phyloP scores from a whole-genome alignment of 495 filamentous ascomycete species.

The Pseudoneurospora amorphoporcata region DNA sequence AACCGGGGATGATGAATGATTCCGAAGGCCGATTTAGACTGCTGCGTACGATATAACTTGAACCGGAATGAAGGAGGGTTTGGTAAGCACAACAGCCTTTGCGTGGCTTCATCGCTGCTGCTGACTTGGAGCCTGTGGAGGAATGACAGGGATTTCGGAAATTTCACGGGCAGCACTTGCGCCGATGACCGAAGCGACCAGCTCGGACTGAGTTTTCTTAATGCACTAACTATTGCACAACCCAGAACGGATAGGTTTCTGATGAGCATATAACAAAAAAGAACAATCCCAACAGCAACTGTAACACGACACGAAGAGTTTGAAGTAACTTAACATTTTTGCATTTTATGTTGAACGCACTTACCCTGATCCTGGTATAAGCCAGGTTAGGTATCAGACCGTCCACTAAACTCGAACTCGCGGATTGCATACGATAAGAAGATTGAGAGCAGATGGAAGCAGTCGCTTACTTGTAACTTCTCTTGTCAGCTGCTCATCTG shows the following conservation, averaged over 20 bases:
- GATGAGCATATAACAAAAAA: background rate
- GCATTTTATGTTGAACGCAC: background rate
- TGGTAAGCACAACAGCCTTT: background rate
- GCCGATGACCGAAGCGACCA: background rate
- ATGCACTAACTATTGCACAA: background rate
- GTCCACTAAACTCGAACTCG: background rate
- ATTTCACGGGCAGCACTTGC: background rate
- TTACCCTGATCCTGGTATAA: background rate
- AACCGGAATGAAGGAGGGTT: background rate
- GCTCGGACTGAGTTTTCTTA: background rate
- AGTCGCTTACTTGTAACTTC: background rate
- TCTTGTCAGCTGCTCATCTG: background rate
- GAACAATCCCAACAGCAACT: background rate
- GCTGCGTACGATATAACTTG: background rate
- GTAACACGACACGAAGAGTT: background rate
- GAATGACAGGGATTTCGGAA: background rate
- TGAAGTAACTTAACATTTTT: background rate
- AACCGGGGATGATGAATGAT: background rate
- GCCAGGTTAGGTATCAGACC: background rate
- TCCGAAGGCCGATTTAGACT: background rate
- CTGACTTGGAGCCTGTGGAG: background rate
- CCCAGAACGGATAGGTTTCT: background rate
- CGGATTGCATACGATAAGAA: background rate
- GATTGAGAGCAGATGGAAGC: background rate
- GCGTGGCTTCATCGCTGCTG: background rate